Evolutionary conservation across 306 rosid genomes (phyloP).

Genomic region (Vigna unguiculata): DNA sequence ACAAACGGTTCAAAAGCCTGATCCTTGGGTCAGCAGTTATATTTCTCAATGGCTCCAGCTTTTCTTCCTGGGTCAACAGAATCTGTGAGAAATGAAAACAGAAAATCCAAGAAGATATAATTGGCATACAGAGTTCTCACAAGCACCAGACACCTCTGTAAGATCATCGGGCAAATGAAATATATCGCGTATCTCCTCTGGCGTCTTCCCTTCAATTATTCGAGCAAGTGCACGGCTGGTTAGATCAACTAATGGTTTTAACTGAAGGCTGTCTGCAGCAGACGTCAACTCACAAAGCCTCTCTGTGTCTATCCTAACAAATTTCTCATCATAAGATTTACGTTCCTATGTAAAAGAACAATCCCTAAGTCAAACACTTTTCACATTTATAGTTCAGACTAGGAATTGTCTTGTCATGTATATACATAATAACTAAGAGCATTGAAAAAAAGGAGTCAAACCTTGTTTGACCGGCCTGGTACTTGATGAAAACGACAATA

Average conservation of each 20-base stretch:
- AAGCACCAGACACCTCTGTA: conserved; percentile 87
- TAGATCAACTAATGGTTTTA: conserved; percentile 96
- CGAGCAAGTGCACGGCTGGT: conserved; percentile 99
- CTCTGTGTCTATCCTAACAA: conserved; percentile 89
- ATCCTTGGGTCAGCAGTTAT: conserved; percentile 95
- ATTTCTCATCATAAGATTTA: conserved; percentile 86
- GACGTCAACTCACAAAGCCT: conserved; percentile 95
- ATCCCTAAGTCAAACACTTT: conserved; percentile 39
- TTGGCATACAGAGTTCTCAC: conserved; percentile 53
- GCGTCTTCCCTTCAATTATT: conserved; percentile 95
- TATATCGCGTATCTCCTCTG: conserved; percentile 98
- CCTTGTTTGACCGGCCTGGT: conserved; percentile 98
- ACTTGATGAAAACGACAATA: conserved; percentile 97
- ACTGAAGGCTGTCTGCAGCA: conserved; percentile 95
- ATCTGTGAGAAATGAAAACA: conserved; percentile 53
- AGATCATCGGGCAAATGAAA: conserved; percentile 99
- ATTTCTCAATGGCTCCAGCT: conserved; percentile 91
- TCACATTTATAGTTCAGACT: conserved; percentile 28
- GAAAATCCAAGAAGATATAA: conserved; percentile 46
- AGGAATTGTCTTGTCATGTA: conserved; percentile 3
- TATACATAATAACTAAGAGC: conserved; percentile 33
- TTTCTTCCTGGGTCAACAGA: conserved; percentile 81
- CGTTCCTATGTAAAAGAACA: conserved; percentile 72
- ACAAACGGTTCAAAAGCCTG: conserved; percentile 91
- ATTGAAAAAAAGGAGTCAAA: conserved; percentile 37